Evolutionary conservation across 768 basidiomycete genomes (phyloP).

Genomic region (Hygrocybe punicea): DNA sequence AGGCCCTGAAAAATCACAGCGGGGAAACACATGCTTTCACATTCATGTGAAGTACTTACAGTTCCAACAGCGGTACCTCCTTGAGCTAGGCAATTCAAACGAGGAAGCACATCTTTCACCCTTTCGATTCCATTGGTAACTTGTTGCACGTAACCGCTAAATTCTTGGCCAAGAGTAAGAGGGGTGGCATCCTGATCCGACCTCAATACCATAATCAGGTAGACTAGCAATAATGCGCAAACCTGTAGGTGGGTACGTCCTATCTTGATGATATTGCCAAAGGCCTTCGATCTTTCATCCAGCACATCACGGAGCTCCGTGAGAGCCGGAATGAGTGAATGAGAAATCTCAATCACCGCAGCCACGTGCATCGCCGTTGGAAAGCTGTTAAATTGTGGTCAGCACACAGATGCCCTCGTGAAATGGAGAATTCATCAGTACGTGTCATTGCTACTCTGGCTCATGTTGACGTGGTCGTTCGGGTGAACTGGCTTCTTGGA

Average conservation of each 20-base stretch:
- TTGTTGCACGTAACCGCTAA: constrained; percentile 97
- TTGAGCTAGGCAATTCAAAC: constrained; percentile 87
- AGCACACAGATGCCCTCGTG: background rate
- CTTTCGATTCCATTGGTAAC: constrained; percentile 86
- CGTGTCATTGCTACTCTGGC: constrained; percentile 99
- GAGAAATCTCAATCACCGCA: constrained; percentile 82
- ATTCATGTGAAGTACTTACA: constrained; percentile 44
- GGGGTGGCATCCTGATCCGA: constrained; percentile 85
- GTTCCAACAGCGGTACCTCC: constrained; percentile 99
- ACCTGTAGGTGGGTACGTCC: constrained; percentile 95
- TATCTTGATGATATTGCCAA: constrained; percentile 95
- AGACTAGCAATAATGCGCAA: background rate
- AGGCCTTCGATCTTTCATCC: constrained; percentile 74
- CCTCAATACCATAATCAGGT: constrained; percentile 4
- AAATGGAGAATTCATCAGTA: constrained; percentile 37
- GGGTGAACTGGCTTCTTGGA: constrained; percentile 98
- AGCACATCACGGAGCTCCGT: constrained; percentile 80
- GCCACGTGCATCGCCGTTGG: constrained; percentile 99
- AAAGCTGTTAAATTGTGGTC: constrained; percentile 54
- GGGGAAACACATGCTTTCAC: constrained; percentile 5
- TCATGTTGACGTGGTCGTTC: constrained; percentile 99
- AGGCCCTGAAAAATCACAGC: constrained; percentile 59
- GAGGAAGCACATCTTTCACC: constrained; percentile 74
- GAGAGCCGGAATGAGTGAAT: constrained; percentile 80
- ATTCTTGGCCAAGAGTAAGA: constrained; percentile 96